Base-by-base conservation (phyloP, 371 early-diverging fungal species). In the Rhizopus sp. region DNA sequence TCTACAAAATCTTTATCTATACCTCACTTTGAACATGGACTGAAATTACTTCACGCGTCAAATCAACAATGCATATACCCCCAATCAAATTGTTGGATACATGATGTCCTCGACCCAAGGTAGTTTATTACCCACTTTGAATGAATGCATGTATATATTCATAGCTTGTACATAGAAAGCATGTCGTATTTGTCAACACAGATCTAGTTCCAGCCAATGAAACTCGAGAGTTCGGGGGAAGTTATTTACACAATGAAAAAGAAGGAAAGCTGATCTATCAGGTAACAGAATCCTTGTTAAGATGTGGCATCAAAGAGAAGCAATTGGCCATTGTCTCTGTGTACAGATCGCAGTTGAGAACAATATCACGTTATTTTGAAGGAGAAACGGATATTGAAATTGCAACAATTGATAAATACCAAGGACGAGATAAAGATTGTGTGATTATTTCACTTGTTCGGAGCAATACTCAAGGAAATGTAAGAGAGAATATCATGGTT, bases 381-480 rank as follows among this genome's bases (percentile, higher is more conserved):
- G 52, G 32, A 6, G 70, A 63, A 17, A 57, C 66, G 5, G 64
- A 65, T 3, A 64, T 93, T 9, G 91, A 93, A 49, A 64, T 90
- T 50, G 81, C 86, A 16, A 97, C 97, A 0, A 87, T 98, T 32
- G 97, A 98, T 69, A 85, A 89, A 56, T 95, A 87, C 63, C 97
- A 98, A 70, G 97, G 97, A 15, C 84, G 93, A n/a, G 97, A 95
- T 66, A 94, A 93, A 74, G 90, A 87, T 1, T 90, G 88, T 63
- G 89, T 94, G 6, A 70, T 97, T 35, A 80, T 92, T 9, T 98
- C 94, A 30, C 82, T 94, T 56, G 99, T 94, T 46, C 86, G 96
- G 41, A 92, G 85, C 60, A 98, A 94, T 77, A 48, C 65, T 0
- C 72, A 80, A 3, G 78, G 73, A 49, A 87, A 84, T 55, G 92